Percentiles rank a stretch among this genome's conserved stretches.
Evolutionary conservation across 805 yeast genomes (phyloP).

Genomic region (Starmerella ratchasimensis): DNA sequence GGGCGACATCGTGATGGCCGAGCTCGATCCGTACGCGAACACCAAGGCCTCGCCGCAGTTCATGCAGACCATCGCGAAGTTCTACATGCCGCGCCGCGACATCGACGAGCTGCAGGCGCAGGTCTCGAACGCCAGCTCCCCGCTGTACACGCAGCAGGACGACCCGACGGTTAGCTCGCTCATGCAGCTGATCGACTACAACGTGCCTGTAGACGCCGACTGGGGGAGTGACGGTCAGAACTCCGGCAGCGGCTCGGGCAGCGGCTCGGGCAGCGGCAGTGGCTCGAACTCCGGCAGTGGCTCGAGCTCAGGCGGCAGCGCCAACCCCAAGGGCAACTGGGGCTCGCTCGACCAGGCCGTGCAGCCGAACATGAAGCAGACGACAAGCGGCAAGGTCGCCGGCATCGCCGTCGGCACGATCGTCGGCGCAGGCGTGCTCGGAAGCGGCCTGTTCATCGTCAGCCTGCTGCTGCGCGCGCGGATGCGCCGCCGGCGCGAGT

Average conservation of each 20-base stretch:
- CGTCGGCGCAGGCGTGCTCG: slow-evolving; percentile 56
- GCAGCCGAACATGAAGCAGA: slow-evolving; percentile 25
- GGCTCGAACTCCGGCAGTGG: slow-evolving; percentile 7
- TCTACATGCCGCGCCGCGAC: slow-evolving; percentile 54
- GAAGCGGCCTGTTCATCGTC: slow-evolving; percentile 37
- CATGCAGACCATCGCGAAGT: slow-evolving; percentile 77
- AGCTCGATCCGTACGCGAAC: slow-evolving; percentile 64
- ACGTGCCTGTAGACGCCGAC: slow-evolving; percentile 33
- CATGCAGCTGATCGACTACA: slow-evolving; percentile 57
- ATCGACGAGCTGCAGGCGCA: slow-evolving; percentile 38
- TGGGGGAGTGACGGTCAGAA: slow-evolving; percentile 3
- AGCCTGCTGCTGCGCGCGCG: slow-evolving; percentile 4
- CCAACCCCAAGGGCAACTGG: slow-evolving; percentile 20
- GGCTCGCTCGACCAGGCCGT: slow-evolving; percentile 27
- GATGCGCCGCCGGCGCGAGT: slow-evolving; percentile 37
- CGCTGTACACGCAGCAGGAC: slow-evolving; percentile 42
- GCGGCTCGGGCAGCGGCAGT: slow-evolving; percentile 8
- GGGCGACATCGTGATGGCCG: slow-evolving; percentile 41
- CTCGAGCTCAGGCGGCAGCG: slow-evolving; percentile 17
- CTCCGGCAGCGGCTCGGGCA: slow-evolving; percentile 13
- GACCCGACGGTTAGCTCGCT: slow-evolving; percentile 42
- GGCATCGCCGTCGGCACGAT: slow-evolving; percentile 78
- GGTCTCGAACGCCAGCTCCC: slow-evolving; percentile 40
- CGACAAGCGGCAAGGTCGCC: slow-evolving; percentile 36
- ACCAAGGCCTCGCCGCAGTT: slow-evolving; percentile 34